Evolutionary conservation across 2,329 filamentous ascomycete species (phyloP).

Genomic region (Aspergillus fructus): DNA sequence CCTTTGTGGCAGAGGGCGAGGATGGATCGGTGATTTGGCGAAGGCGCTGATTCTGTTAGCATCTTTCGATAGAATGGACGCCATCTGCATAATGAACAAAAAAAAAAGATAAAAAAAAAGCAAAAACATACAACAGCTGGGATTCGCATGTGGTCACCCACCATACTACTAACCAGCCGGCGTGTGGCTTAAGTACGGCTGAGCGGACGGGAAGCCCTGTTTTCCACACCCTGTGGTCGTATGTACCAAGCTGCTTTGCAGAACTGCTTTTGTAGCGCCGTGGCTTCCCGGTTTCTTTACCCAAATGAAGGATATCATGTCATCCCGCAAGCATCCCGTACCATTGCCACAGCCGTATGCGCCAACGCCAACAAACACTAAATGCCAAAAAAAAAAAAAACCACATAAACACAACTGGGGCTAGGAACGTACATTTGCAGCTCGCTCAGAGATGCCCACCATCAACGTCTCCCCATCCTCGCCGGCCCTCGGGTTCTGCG

Average conservation of each 20-base stretch:
- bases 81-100: not conserved
- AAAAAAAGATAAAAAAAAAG: constrained; percentile 21
- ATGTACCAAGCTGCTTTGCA: constrained; percentile 27
- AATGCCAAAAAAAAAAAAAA: not conserved
- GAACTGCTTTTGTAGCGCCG: constrained; percentile 17
- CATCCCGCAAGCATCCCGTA: not conserved
- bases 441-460: constrained; percentile 80
- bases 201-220: constrained; percentile 49
- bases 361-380: not conserved
- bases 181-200: constrained; percentile 49
- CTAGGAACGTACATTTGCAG: constrained; percentile 64
- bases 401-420: not conserved
- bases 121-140: constrained; percentile 45
- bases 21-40: constrained; percentile 66
- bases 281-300: not conserved
- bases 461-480: constrained; percentile 82
- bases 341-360: constrained; percentile 1
- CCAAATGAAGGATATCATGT: not conserved
- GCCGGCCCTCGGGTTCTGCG: constrained; percentile 70
- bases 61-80: not conserved
- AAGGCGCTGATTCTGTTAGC: constrained; percentile 54
- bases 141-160: constrained; percentile 50
- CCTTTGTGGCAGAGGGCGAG: constrained; percentile 34
- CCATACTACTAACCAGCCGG: constrained; percentile 48
- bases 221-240: constrained; percentile 48